phyloP scores from a whole-genome alignment of 352 stramenopile genomes.

The Globisporangium alternatum region DNA sequence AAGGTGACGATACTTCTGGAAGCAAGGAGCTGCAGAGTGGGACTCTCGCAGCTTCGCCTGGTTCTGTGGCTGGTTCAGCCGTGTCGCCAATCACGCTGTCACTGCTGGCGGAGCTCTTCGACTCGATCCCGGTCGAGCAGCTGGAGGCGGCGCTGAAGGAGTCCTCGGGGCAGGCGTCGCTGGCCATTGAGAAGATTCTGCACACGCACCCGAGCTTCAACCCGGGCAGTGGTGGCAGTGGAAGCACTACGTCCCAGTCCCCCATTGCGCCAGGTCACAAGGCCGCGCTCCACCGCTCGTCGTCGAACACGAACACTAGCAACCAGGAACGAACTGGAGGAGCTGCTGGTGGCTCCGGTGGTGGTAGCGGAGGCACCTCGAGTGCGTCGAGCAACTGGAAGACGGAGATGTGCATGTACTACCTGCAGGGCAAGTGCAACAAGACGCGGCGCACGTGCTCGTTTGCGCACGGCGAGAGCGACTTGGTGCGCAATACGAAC shows the following conservation, averaged over 20 bases:
- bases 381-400: conserved; percentile 74
- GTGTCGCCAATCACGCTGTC: conserved; percentile 62
- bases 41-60: conserved; percentile 21
- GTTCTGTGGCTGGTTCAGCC: neutral
- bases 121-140: conserved; percentile 61
- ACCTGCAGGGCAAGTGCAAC: conserved; percentile 88
- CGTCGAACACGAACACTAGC: neutral
- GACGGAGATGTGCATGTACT: conserved; percentile 89
- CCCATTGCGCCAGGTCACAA: conserved; percentile 9
- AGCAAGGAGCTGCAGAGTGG: conserved; percentile 32
- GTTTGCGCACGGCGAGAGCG: conserved; percentile 82
- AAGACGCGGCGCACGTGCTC: conserved; percentile 86
- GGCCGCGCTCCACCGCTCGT: conserved; percentile 30
- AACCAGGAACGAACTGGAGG: conserved; percentile 13
- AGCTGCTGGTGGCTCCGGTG: conserved; percentile 12
- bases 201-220: conserved; percentile 72
- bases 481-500: conserved; percentile 48
- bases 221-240: conserved; percentile 19
- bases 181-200: conserved; percentile 66
- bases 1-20: conserved; percentile 19
- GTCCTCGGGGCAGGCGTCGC: conserved; percentile 45
- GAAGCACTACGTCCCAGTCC: neutral
- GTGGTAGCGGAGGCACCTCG: neutral
- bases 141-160: conserved; percentile 50
- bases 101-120: conserved; percentile 69